A percentile compares a stretch with the other conserved stretches of the same genome.
phyloP scores from a whole-genome alignment of 2,329 filamentous ascomycete species.

The Botrytis elliptica region DNA sequence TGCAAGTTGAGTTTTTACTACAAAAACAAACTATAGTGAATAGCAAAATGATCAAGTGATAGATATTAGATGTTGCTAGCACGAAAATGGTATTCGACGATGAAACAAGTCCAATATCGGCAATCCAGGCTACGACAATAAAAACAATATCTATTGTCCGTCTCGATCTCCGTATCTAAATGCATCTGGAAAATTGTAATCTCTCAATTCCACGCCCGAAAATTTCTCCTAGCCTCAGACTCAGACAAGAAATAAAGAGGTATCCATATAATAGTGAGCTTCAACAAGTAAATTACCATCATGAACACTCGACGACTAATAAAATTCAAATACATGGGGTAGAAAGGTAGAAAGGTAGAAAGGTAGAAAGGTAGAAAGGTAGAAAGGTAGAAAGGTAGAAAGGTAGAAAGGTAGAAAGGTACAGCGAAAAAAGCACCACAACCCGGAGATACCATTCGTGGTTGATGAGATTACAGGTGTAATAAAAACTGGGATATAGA shows the following conservation, averaged over 20 bases:
- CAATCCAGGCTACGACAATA: background rate
- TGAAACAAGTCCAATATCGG: background rate
- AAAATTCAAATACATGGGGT: no score
- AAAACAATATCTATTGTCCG: background rate
- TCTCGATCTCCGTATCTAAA: background rate
- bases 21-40: background rate
- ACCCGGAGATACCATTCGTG: background rate
- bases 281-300: background rate
- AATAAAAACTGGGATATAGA: background rate
- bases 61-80: background rate
- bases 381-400: background rate
- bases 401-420: background rate
- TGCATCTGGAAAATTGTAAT: background rate
- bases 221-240: background rate
- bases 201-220: background rate
- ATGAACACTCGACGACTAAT: background rate
- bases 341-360: background rate
- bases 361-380: background rate
- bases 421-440: background rate
- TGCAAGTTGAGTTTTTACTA: background rate
- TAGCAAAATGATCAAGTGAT: background rate
- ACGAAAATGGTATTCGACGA: background rate
- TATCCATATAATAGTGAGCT: background rate
- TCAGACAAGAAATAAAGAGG: background rate
- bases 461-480: background rate